Percentiles rank a stretch among this genome's conserved stretches.
These are phyloP conservation scores for Termitomyces sp. DNA, from an alignment of 768 basidiomycete genomes.

Conservation along the genomic window DNA sequence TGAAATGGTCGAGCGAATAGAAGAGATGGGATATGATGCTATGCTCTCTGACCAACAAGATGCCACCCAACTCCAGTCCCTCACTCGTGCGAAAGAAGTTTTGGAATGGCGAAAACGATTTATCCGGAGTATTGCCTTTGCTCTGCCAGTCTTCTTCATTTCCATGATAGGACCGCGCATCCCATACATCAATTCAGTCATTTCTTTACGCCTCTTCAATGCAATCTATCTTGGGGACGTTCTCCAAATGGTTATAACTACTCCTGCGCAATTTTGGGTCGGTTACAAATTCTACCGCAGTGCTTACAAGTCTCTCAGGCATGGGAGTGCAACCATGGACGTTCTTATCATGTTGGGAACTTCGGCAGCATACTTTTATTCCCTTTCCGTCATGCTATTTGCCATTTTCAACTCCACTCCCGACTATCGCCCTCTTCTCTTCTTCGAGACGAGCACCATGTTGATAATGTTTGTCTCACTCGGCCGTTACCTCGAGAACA, in stretches of 20 bases:
- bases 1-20: conserved; percentile 85
- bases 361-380: conserved; percentile 91
- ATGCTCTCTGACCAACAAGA: conserved; percentile 79
- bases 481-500: conserved; percentile 93
- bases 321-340: conserved; percentile 94
- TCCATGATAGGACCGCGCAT: conserved; percentile 80
- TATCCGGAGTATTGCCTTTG: conserved; percentile 70
- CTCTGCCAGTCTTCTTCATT: conserved; percentile 91
- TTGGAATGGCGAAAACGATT: conserved; percentile 85
- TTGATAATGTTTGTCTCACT: conserved; percentile 95
- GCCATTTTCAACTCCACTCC: conserved; percentile 64
- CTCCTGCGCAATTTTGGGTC: conserved; percentile 92
- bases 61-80: conserved; percentile 79
- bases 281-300: conserved; percentile 84
- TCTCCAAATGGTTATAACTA: conserved; percentile 70
- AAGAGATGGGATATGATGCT: conserved; percentile 89
- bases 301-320: conserved; percentile 89
- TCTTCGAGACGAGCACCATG: conserved; percentile 99
- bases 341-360: conserved; percentile 96
- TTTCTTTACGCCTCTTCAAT: conserved; percentile 47
- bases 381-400: conserved; percentile 62
- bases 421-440: conserved; percentile 77
- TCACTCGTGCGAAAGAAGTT: conserved; percentile 88
- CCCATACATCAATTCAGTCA: conserved; percentile 51
- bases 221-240: conserved; percentile 84